Conservation (phyloP, 164 flowering plant genomes). For the Annona squamosa region DNA sequence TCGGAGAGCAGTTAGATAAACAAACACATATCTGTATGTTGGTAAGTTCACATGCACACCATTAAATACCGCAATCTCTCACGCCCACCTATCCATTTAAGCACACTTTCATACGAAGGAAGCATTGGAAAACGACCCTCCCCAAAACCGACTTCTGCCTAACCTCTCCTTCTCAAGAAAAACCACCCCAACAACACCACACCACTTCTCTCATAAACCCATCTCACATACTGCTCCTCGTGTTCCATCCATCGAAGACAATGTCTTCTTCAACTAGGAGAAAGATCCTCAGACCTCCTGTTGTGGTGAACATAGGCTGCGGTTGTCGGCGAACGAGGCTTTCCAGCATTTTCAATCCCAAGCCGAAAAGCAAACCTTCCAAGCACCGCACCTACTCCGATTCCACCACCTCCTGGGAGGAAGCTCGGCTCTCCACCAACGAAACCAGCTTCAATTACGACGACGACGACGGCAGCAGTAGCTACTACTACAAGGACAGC, state of each 20-base stretch:
- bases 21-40: neutral
- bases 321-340: constrained; percentile 50
- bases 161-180: constrained; percentile 7
- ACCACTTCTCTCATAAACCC: too few species aligned
- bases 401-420: constrained; percentile 28
- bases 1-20: neutral
- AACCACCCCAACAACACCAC: neutral
- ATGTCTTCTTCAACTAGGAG: constrained; percentile 23
- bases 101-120: constrained; percentile 4
- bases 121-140: neutral
- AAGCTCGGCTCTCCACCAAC: neutral
- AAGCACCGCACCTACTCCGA: neutral
- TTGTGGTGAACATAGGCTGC: constrained; percentile 50
- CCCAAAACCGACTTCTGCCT: neutral
- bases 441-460: neutral
- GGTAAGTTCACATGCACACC: neutral
- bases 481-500: constrained; percentile 7
- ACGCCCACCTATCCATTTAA: constrained; percentile 1
- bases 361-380: constrained; percentile 20
- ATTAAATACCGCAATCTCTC: neutral
- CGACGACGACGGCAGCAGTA: constrained; percentile 8
- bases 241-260: neutral
- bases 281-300: constrained; percentile 33
- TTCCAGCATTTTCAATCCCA: constrained; percentile 41
- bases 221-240: too few species aligned